A percentile compares a stretch with the other conserved stretches of the same genome.
These are phyloP conservation scores for Platanus orientalis DNA, from an alignment of 164 flowering plant genomes.

Conservation along the genomic window DNA sequence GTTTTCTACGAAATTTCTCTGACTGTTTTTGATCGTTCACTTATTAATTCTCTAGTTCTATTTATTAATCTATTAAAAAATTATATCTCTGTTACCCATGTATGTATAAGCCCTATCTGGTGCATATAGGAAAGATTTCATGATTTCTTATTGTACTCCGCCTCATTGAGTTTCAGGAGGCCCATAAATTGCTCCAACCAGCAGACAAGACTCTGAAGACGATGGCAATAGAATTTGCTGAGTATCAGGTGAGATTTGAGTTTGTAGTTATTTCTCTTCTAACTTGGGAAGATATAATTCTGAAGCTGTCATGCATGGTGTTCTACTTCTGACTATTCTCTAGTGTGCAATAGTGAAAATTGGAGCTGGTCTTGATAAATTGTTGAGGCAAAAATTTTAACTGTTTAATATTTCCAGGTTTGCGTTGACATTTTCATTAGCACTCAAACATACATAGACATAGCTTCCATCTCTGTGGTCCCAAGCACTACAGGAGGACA, in stretches of 20 bases:
- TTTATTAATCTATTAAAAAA: too few species aligned
- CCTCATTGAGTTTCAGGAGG: slow-evolving; percentile 48
- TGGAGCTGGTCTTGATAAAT: background rate
- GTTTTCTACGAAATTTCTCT: too few species aligned
- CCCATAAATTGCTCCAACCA: slow-evolving; percentile 89
- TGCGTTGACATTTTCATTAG: slow-evolving; percentile 89
- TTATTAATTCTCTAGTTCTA: too few species aligned
- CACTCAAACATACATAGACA: slow-evolving; percentile 80
- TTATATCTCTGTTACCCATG: too few species aligned
- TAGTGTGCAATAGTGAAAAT: background rate
- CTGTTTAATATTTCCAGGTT: slow-evolving; percentile 46
- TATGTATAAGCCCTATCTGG: background rate
- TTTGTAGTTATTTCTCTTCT: background rate
- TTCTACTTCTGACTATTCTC: background rate
- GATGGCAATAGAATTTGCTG: slow-evolving; percentile 98
- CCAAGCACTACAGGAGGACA: slow-evolving; percentile 98
- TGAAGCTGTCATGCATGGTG: background rate
- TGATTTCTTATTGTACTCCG: background rate
- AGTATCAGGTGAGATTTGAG: slow-evolving; percentile 66
- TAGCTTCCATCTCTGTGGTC: slow-evolving; percentile 89
- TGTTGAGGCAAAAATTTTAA: background rate
- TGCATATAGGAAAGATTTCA: background rate
- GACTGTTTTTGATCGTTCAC: too few species aligned
- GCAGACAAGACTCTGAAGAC: slow-evolving; percentile 83
- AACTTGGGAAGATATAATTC: background rate